A percentile compares a stretch with the other conserved stretches of the same genome.
phyloP scores from a whole-genome alignment of 371 early-diverging fungal genomes.

The Mortierella sp. region DNA sequence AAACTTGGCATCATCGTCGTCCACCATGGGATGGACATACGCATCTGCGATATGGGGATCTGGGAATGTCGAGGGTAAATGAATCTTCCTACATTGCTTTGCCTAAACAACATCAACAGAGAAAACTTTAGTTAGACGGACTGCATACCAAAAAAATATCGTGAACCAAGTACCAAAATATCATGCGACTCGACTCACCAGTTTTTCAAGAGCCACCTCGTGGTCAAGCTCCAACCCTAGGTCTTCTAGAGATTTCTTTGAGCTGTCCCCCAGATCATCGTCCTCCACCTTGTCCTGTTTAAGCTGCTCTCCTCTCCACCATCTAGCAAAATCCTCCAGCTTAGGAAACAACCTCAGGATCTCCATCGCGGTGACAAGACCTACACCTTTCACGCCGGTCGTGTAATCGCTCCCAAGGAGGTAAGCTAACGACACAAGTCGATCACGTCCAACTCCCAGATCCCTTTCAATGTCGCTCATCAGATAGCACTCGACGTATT shows the following conservation, averaged over 20 bases:
- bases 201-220: slow-evolving; percentile 69
- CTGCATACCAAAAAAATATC: neutral
- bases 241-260: slow-evolving; percentile 20
- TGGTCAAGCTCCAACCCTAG: slow-evolving; percentile 43
- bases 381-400: slow-evolving; percentile 94
- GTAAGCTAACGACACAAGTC: slow-evolving; percentile 91
- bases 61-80: slow-evolving; percentile 75
- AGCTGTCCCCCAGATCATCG: slow-evolving; percentile 17
- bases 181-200: slow-evolving; percentile 64
- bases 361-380: slow-evolving; percentile 96
- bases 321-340: slow-evolving; percentile 68
- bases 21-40: slow-evolving; percentile 87
- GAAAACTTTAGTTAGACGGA: neutral
- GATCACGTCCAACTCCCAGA: slow-evolving; percentile 78
- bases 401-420: slow-evolving; percentile 99
- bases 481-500: slow-evolving; percentile 89
- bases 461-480: slow-evolving; percentile 75
- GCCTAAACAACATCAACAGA: slow-evolving; percentile 15
- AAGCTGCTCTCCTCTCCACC: slow-evolving; percentile 69
- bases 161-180: neutral
- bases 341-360: slow-evolving; percentile 82
- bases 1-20: slow-evolving; percentile 75
- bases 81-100: slow-evolving; percentile 52
- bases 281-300: slow-evolving; percentile 8
- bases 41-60: slow-evolving; percentile 83